Percentiles rank a stretch among this genome's conserved stretches.
These are phyloP conservation scores for Talinum fruticosum DNA, from an alignment of 148 eudicot genomes.

Conservation along the genomic window DNA sequence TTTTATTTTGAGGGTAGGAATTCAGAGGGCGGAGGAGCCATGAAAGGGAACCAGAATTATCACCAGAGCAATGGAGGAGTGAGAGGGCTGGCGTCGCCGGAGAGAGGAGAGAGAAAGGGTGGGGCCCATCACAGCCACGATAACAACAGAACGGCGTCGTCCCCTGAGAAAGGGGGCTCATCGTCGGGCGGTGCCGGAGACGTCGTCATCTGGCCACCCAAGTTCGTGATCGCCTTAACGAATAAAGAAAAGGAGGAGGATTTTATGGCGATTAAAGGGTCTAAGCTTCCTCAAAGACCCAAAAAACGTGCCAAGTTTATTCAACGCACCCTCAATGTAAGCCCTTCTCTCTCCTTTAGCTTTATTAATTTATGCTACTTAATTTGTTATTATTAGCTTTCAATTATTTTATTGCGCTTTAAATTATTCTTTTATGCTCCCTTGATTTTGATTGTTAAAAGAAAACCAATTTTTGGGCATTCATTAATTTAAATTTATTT, in stretches of 20 bases:
- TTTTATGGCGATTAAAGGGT: constrained; percentile 80
- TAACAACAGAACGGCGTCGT: constrained; percentile 44
- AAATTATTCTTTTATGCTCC: neutral
- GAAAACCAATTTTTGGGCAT: no score
- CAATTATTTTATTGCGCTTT: neutral
- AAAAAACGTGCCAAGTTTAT: constrained; percentile 86
- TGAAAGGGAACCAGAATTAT: constrained; percentile 46
- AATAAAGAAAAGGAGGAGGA: constrained; percentile 95
- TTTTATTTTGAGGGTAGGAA: constrained; percentile 37
- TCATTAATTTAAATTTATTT: no score
- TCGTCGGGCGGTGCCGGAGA: constrained; percentile 53
- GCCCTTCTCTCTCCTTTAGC: constrained; percentile 18
- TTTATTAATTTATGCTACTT: neutral
- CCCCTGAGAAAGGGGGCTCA: constrained; percentile 60
- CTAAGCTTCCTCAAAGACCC: constrained; percentile 89
- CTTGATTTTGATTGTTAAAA: no score
- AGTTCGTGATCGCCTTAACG: constrained; percentile 55
- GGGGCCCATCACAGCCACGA: constrained; percentile 32
- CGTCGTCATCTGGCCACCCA: constrained; percentile 61
- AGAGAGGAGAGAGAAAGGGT: constrained; percentile 50
- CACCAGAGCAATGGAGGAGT: constrained; percentile 48
- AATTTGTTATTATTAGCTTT: neutral
- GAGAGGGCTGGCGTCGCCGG: constrained; percentile 56
- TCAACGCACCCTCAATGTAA: constrained; percentile 90
- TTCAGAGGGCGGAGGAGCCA: constrained; percentile 58